Base-by-base conservation (phyloP, 169 alveolate genomes). In the Haemoproteus tartakovskyi region DNA sequence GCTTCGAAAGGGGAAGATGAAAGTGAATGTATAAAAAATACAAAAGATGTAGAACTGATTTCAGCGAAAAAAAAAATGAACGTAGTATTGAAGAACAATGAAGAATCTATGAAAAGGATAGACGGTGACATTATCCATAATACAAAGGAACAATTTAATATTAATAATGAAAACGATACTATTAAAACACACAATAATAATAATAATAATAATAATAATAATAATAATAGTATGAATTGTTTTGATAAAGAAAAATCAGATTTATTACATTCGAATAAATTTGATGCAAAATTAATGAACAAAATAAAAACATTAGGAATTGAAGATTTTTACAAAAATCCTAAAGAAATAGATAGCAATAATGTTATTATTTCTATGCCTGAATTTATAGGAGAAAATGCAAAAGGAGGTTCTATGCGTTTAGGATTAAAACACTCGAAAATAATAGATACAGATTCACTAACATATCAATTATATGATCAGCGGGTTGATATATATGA, bases 371-470 rank as follows among this genome's bases (percentile, higher is more conserved):
- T 80, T 19, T 80, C 79, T 22, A 85, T 88, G 91, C 78, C 61
- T 11, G 93, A 83, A 30, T 81, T 90, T 48, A 62, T 87, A 37
- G 91, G 94, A 33, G 88, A 78, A 6, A 80, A 79, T 14, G 38
- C 19, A 18, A 89, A 89, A 79, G 93, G 93, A 3, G 98, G 98
- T 21, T 94, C 97, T 45, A 96, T 97, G 99, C 88, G 99, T 29
- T 91, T 95, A 27, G 99, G 99, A 11, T 79, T 85, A 27, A 88
- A 95, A 47, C 87, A 87, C 30, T 94, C 98, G 0, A 78, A 67
- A 48, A 85, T 96, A 47, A 80, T 86, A 5, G 94, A 90, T 54
- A 62, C 84, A 30, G 87, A 85, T n/a, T 89, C 97, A 0, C 87
- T 97, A 16, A 97, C 97, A 1, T 89, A 91, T 47, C 89, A 87